Evolutionary conservation across 495 filamentous ascomycete species (phyloP), one percentile per base, ranked within the genome.

Genomic region (Penicillium antarcticum): DNA sequence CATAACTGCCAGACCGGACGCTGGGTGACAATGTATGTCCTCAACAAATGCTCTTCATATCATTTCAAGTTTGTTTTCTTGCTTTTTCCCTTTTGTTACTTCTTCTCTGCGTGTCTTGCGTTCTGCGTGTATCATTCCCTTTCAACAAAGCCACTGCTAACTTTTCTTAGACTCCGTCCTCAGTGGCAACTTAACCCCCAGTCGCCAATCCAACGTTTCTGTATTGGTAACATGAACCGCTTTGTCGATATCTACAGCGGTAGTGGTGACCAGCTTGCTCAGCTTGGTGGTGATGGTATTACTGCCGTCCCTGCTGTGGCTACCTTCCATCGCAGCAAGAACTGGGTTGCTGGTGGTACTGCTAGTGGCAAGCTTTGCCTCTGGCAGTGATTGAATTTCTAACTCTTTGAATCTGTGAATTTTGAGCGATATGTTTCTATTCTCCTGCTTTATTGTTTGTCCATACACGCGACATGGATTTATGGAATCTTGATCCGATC

Each of bases 1-100:
- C 94, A 98, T 63, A 97, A 97, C 59, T 97, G 96, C 63, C 95
- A 98, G 73, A 97, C 95, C 0, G 94, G 94, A 0, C 79, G 86
- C 67, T 88, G 83, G 82, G 81, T 87, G 31, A 87, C 84, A 1
- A 87, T 87, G 77, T 84, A 71, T 65, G 80, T 74, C 14, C 13
- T 49, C 24, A 23, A 5, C 21, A 2, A n/a, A n/a, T n/a, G n/a
- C n/a, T n/a, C n/a, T n/a, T n/a, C n/a, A n/a, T n/a, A n/a, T n/a
- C n/a, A n/a, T n/a, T 10, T 9, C 18, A 35, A 45, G n/a, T 42
- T 26, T 42, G 26, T 29, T 29, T 29, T 29, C 6, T 29, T 9
- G 26, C 9, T 10, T 29, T 29, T 29, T 29, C 5, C 9, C 7
- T 29, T 10, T 0, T 9, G 4, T 29, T 29, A 8, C 26, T 36